phyloP scores from a whole-genome alignment of 2,329 filamentous ascomycete genomes.

The Alternaria burnsii region DNA sequence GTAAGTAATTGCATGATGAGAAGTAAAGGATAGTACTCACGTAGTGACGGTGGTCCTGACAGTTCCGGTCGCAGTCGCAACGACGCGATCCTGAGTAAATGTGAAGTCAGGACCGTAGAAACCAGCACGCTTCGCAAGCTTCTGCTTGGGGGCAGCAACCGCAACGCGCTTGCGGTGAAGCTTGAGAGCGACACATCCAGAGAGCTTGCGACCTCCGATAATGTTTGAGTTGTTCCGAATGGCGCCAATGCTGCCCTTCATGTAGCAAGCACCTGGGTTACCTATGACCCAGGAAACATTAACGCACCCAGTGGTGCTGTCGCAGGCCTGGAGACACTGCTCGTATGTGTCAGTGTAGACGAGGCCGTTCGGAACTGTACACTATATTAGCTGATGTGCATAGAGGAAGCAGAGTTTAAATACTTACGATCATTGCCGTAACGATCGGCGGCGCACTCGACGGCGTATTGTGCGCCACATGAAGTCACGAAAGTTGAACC shows the following conservation, averaged over 20 bases:
- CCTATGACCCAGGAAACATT: slow-evolving; percentile 29
- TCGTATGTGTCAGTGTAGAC: slow-evolving; percentile 18
- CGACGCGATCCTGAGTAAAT: neutral
- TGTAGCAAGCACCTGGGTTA: slow-evolving; percentile 33
- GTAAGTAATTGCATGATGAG: neutral
- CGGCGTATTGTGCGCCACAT: slow-evolving; percentile 27
- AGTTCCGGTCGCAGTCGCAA: neutral
- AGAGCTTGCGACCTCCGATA: slow-evolving; percentile 30
- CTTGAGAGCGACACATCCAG: slow-evolving; percentile 16
- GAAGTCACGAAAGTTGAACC: slow-evolving; percentile 21
- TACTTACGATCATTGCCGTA: slow-evolving; percentile 31
- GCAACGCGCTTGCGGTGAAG: slow-evolving; percentile 25
- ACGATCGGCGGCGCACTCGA: slow-evolving; percentile 39
- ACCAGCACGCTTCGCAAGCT: slow-evolving; percentile 2
- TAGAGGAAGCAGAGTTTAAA: neutral
- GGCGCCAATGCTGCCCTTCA: slow-evolving; percentile 29
- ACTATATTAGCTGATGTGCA: slow-evolving; percentile 2
- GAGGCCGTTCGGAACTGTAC: slow-evolving; percentile 18
- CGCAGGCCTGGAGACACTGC: slow-evolving; percentile 33
- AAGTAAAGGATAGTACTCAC: neutral
- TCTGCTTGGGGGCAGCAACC: neutral
- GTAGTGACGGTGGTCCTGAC: neutral
- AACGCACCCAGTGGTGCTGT: slow-evolving; percentile 28
- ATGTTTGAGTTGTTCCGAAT: slow-evolving; percentile 19
- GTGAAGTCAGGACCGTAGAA: slow-evolving; percentile 10